These are phyloP conservation scores for Yamadazyma buinensis DNA, from an alignment of 1,139 yeast genomes.

Conservation along the genomic window DNA sequence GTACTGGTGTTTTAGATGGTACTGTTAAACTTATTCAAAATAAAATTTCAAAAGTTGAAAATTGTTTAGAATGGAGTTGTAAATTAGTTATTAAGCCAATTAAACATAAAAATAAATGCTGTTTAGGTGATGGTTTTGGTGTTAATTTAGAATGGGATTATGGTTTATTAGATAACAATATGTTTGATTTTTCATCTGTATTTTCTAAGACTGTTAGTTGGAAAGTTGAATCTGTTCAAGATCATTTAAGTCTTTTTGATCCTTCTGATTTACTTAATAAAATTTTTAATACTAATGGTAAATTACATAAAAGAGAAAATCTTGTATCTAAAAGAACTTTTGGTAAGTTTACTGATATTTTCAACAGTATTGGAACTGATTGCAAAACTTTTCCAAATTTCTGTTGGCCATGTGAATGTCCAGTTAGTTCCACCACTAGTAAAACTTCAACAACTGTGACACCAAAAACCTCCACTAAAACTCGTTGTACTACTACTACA, in stretches of 20 bases:
- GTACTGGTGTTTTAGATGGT: slow-evolving; percentile 19
- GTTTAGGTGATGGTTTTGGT: slow-evolving; percentile 22
- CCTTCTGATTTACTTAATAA: slow-evolving; percentile 13
- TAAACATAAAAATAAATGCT: slow-evolving; percentile 16
- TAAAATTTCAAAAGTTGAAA: slow-evolving; percentile 8
- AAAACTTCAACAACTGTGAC: too few species aligned
- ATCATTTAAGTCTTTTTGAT: slow-evolving; percentile 9
- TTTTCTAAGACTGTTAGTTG: slow-evolving; percentile 2
- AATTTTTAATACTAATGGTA: slow-evolving; percentile 4
- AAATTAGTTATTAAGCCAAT: slow-evolving; percentile 18
- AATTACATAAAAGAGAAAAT: slow-evolving; percentile 3
- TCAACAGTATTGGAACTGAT: slow-evolving; percentile 15
- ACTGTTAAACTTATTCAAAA: slow-evolving; percentile 13
- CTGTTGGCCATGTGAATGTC: slow-evolving; percentile 25
- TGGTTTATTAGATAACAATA: slow-evolving; percentile 11
- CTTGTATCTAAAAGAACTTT: slow-evolving; percentile 1
- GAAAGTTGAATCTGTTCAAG: slow-evolving; percentile 10
- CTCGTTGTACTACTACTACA: too few species aligned
- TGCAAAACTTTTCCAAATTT: slow-evolving; percentile 13
- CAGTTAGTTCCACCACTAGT: slow-evolving; percentile 5
- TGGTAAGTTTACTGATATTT: slow-evolving; percentile 7
- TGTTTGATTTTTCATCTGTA: slow-evolving; percentile 1
- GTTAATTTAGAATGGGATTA: slow-evolving; percentile 18
- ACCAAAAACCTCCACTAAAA: too few species aligned
- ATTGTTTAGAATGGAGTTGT: slow-evolving; percentile 18